Evolutionary conservation across 805 yeast species (phyloP), one percentile per base, ranked within the genome.

Genomic region (Cyberlindnera japonica): DNA sequence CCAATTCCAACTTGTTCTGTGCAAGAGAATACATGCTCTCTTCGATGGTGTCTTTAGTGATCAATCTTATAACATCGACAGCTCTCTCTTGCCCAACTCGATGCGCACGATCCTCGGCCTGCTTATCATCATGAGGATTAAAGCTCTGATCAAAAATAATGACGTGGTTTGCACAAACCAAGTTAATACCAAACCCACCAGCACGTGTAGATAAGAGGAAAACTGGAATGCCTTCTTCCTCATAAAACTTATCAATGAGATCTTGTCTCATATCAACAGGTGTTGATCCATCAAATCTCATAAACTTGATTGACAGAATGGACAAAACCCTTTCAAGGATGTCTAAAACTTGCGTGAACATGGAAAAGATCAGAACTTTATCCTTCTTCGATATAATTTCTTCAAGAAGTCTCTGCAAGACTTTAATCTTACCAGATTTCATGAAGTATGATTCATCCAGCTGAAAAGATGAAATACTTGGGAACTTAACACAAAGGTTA

Each of bases 91-190:
- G 98, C 2, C 99, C 99, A 19, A 93, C 96, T 63, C 99, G 76
- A 62, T 93, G 99, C 0, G 98, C 96, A 58, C 99, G 77, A 62
- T 93, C 99, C 59, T 95, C 98, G 2, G 99, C 99, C 66, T 93
- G 99, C 58, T 84, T 84, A 58, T 93, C 99, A 61, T 93, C 99
- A 62, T 93, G 99, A 0, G 99, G 99, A 58, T 93, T 93, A 68
- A 93, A 93, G 37, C 95, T 82, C 59, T 89, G 91, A 59, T 93
- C 99, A 58, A 81, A 90, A 23, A 93, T 85, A 38, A 93, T 72
- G 2, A 93, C 99, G 45, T 82, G 79, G 58, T 88, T 91, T 7
- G 99, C 98, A 57, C 95, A 93, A 1, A 95, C 93, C 54, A 93
- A 72, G 57, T 93, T 93, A 64, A 93, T 93, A 43, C 99, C 99